Percentiles rank a stretch among this genome's conserved stretches.
Conservation (phyloP, 1,284 basidiomycete species). For the Sanguinoderma infundibulare region DNA sequence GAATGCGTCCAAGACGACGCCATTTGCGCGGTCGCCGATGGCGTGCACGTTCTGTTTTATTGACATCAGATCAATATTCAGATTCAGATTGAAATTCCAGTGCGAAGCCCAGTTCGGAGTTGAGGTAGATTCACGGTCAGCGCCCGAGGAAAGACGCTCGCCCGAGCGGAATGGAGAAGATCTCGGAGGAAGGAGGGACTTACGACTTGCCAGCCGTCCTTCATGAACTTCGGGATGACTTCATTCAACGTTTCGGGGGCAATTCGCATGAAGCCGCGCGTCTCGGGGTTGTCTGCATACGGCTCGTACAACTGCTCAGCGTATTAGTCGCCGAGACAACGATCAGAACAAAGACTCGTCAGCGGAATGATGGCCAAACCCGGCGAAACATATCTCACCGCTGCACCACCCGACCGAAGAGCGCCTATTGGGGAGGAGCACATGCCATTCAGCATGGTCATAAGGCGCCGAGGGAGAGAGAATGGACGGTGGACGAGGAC, state of each 20-base stretch:
- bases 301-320: conserved; percentile 66
- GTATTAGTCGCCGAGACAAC: neutral
- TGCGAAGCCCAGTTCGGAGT: neutral
- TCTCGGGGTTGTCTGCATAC: conserved; percentile 81
- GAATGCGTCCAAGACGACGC: conserved; percentile 83
- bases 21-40: conserved; percentile 91
- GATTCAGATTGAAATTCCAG: neutral
- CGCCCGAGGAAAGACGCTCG: neutral
- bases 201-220: conserved; percentile 83
- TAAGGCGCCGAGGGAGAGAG: neutral
- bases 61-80: neutral
- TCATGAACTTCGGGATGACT: conserved; percentile 71
- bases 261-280: conserved; percentile 79
- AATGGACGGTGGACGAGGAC: neutral
- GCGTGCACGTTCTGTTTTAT: conserved; percentile 79
- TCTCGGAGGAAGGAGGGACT: conserved; percentile 33
- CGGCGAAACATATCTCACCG: conserved; percentile 53
- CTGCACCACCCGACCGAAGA: conserved; percentile 88
- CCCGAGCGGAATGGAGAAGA: neutral
- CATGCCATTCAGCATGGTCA: conserved; percentile 9
- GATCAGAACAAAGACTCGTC: neutral
- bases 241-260: conserved; percentile 64
- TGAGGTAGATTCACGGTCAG: neutral
- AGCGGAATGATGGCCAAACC: neutral
- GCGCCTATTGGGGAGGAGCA: conserved; percentile 58